Percentiles rank a stretch among this genome's conserved stretches.
Evolutionary conservation across 192 early-diverging fungal species (phyloP).

Genomic region (Gamsiella multidivaricata): DNA sequence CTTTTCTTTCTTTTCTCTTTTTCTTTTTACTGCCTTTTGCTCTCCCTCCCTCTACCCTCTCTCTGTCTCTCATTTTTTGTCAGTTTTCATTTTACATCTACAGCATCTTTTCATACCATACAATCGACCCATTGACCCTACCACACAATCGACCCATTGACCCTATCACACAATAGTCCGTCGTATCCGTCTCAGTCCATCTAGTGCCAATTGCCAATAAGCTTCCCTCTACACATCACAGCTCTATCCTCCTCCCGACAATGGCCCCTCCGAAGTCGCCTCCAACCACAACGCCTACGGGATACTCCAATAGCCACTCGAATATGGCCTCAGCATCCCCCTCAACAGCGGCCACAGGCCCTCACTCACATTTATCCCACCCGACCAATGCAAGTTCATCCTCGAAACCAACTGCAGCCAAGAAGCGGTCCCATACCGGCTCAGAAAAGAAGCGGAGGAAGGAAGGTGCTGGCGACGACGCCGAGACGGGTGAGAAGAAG

Average conservation of each 20-base stretch:
- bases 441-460: conserved; percentile 12
- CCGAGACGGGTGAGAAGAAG: conserved; percentile 30
- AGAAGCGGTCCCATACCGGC: conserved; percentile 30
- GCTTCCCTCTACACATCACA: not conserved
- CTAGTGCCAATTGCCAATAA: too few relatives aligned
- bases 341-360: not conserved
- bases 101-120: not conserved
- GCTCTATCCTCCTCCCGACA: not conserved
- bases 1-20: conserved; percentile 20
- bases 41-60: not conserved
- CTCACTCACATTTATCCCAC: not conserved
- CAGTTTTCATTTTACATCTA: not conserved
- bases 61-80: conserved; percentile 2
- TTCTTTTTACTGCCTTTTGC: not conserved
- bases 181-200: too few relatives aligned
- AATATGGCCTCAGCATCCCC: not conserved
- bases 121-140: not conserved
- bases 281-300: not conserved
- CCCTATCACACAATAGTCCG: not conserved
- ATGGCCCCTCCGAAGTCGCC: not conserved
- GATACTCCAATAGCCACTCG: not conserved
- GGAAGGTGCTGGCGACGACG: not conserved
- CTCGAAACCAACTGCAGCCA: conserved; percentile 9
- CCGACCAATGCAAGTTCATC: not conserved
- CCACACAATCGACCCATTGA: not conserved